A percentile compares a stretch with the other conserved stretches of the same genome.
These are phyloP conservation scores for Colletotrichum tabaci DNA, from an alignment of 2,329 filamentous ascomycete species.

Conservation along the genomic window DNA sequence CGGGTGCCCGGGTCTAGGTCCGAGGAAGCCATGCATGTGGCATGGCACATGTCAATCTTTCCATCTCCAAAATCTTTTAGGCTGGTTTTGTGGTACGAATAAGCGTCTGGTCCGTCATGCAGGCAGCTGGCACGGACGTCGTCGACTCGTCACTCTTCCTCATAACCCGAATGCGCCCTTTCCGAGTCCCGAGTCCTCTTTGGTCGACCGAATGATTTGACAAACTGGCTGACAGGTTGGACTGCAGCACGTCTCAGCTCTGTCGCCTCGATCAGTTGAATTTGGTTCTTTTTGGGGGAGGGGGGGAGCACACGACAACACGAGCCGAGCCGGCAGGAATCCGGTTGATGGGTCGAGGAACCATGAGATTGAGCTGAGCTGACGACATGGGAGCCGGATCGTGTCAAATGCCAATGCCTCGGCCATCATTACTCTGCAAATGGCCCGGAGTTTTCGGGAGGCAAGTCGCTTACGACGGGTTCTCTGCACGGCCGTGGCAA, in stretches of 20 bases:
- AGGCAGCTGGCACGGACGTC: neutral
- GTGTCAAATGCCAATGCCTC: no score
- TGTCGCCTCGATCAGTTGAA: neutral
- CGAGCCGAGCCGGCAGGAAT: neutral
- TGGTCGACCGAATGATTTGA: neutral
- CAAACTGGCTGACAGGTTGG: neutral
- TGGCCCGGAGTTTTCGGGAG: no score
- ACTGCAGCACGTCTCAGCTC: neutral
- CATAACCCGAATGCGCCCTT: neutral
- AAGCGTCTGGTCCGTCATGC: neutral
- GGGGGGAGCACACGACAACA: no score
- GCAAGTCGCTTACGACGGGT: no score
- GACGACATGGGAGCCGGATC: no score
- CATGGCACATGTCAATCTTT: neutral
- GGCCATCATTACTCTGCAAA: no score
- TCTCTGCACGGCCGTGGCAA: no score
- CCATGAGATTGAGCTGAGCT: no score
- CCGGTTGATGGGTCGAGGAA: neutral
- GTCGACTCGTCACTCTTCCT: no score
- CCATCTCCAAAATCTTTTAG: neutral
- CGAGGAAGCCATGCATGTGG: neutral
- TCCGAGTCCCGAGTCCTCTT: neutral
- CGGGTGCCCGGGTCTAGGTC: slow-evolving; percentile 24
- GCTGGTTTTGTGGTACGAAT: neutral
- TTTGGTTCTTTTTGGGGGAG: no score